Evolutionary conservation across 192 early-diverging fungal species (phyloP), one percentile per base, ranked within the genome.

Genomic region (Geosiphon pyriformis): DNA sequence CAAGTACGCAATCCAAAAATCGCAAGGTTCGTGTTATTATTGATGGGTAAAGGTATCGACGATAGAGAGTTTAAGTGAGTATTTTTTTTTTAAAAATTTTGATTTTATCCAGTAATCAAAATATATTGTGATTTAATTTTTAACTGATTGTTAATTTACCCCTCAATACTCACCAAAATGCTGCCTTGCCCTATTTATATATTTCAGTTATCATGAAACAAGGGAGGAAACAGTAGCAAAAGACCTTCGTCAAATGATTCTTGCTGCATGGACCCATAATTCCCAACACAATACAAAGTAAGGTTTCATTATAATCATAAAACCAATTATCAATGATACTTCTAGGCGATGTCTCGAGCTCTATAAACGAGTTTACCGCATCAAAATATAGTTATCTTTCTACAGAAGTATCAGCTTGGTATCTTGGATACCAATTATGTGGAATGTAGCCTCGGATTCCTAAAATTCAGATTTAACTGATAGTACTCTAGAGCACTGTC

Each of bases 11-110:
- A 22, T 20, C 30, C 18, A 18, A 26, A 46, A 11, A 65, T 27
- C 18, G 61, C 26, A 23, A 65, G 53, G 27, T 8, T 70, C 17
- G 29, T 70, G 12, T 31, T 63, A 23, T 54, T 70, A 20, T 15
- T 70, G 29, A 57, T 61, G 69, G 69, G 52, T 10, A 70, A 70
- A 26, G 62, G 32, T 27, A 48, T 22, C 7, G 62, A 70, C 20
- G 11, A 48, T 25, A 29, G 11, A 15, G 55, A 17, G 49, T 33
- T 31, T 29, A 50, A 31, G 17, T 47, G 2, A 50, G 17, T 49
- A 49, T 18, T 29, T 11, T 23, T 63, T 52, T 4, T 51, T 23
- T 32, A 51, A 15, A 26, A 37, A 1, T 33, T 51, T 31, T 4
- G n/a, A 33, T 10, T 42, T n/a, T n/a, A n/a, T n/a, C n/a, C n/a